Evolutionary conservation across 345 rosid species (phyloP).

Genomic region (Populus davidiana): DNA sequence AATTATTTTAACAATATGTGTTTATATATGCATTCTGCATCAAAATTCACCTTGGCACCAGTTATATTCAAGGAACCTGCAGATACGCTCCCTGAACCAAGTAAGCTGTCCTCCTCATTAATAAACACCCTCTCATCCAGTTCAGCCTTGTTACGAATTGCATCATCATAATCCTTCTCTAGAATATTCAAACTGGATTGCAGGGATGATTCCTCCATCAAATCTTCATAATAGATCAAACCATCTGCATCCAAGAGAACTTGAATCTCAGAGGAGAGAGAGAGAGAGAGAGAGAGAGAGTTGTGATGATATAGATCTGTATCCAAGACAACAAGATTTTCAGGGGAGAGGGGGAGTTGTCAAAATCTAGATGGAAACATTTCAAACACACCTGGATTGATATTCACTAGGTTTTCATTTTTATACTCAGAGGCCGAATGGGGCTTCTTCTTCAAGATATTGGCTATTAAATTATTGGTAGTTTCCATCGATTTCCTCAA

Average conservation of each 20-base stretch:
- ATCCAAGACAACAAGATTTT: conserved; percentile 7
- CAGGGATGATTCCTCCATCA: conserved; percentile 76
- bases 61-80: conserved; percentile 54
- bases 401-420: conserved; percentile 58
- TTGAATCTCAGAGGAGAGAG: no score
- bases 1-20: neutral
- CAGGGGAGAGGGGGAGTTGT: conserved; percentile 5
- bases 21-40: neutral
- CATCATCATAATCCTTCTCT: conserved; percentile 71
- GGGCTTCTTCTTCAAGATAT: conserved; percentile 63
- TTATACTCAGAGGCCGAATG: conserved; percentile 54
- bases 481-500: conserved; percentile 63
- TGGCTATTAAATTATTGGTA: conserved; percentile 60
- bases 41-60: conserved; percentile 55
- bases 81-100: conserved; percentile 65
- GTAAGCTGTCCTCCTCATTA: conserved; percentile 81
- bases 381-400: conserved; percentile 50
- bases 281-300: no score
- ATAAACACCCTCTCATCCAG: conserved; percentile 83
- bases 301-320: no score
- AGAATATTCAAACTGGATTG: conserved; percentile 54
- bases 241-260: conserved; percentile 54
- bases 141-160: conserved; percentile 60
- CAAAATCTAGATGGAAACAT: neutral
- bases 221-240: conserved; percentile 74